A percentile compares a stretch with the other conserved stretches of the same genome.
Evolutionary conservation across 768 basidiomycete species (phyloP).

Genomic region (Boletus rubescentipes): DNA sequence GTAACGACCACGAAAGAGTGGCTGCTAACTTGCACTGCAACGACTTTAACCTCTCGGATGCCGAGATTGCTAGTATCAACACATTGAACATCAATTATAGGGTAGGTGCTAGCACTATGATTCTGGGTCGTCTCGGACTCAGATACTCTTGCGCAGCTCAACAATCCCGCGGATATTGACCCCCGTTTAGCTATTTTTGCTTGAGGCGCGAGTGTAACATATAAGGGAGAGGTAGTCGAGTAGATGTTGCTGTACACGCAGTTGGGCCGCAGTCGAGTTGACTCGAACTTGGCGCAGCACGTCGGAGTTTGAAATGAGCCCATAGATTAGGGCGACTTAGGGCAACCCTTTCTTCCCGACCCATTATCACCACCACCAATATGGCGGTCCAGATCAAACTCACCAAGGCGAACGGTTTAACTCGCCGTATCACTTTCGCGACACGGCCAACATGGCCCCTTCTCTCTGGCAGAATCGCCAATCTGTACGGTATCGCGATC

Average conservation of each 20-base stretch:
- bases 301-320: slow-evolving; percentile 44
- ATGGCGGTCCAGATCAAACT: slow-evolving; percentile 64
- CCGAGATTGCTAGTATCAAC: slow-evolving; percentile 57
- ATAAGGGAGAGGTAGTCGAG: background rate
- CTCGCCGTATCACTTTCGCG: slow-evolving; percentile 58
- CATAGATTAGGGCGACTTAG: slow-evolving; percentile 14
- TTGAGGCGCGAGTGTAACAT: slow-evolving; percentile 34
- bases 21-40: slow-evolving; percentile 46
- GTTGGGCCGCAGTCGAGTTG: slow-evolving; percentile 7
- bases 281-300: slow-evolving; percentile 39
- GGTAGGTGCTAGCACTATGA: slow-evolving; percentile 45
- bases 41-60: slow-evolving; percentile 50
- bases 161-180: slow-evolving; percentile 70
- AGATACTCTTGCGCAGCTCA: slow-evolving; percentile 44
- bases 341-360: slow-evolving; percentile 11
- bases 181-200: slow-evolving; percentile 69
- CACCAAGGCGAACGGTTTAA: slow-evolving; percentile 51
- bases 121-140: slow-evolving; percentile 8
- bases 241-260: background rate
- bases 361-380: slow-evolving; percentile 41
- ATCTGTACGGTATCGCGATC: slow-evolving; percentile 54
- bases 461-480: slow-evolving; percentile 54
- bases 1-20: slow-evolving; percentile 42
- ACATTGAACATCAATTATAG: slow-evolving; percentile 61
- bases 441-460: slow-evolving; percentile 52